phyloP scores from a whole-genome alignment of 345 rosid species.

The Gynandropsis gynandra region DNA sequence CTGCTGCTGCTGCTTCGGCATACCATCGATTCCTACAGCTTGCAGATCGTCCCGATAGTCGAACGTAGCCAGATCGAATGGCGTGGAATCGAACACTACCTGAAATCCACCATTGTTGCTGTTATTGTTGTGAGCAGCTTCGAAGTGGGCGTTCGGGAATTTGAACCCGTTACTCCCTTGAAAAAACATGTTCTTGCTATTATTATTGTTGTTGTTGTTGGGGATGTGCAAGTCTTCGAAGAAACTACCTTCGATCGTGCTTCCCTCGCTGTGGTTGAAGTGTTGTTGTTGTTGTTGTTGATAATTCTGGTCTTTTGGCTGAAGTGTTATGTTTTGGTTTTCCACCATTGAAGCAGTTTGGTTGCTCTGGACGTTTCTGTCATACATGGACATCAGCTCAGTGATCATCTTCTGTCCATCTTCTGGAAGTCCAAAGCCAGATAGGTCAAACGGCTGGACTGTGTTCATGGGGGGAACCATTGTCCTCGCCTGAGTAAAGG shows the following conservation, averaged over 20 bases:
- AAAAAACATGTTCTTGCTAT: slow-evolving; percentile 18
- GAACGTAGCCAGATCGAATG: slow-evolving; percentile 46
- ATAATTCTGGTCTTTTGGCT: slow-evolving; percentile 27
- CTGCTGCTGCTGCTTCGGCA: slow-evolving; percentile 29
- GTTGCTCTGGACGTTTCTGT: slow-evolving; percentile 38
- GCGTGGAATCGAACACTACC: slow-evolving; percentile 36
- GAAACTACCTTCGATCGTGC: slow-evolving; percentile 34
- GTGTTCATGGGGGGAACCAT: slow-evolving; percentile 24
- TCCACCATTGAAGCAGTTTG: slow-evolving; percentile 28
- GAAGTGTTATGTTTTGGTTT: slow-evolving; percentile 27
- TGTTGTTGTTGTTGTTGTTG: slow-evolving; percentile 35
- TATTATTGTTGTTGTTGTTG: slow-evolving; percentile 26
- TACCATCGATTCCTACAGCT: slow-evolving; percentile 31
- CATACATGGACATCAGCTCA: slow-evolving; percentile 63
- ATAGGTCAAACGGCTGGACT: slow-evolving; percentile 34
- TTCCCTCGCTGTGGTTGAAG: slow-evolving; percentile 29
- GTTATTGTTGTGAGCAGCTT: slow-evolving; percentile 24
- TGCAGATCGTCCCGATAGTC: slow-evolving; percentile 70
- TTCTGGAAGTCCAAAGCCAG: slow-evolving; percentile 62
- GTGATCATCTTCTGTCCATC: slow-evolving; percentile 67
- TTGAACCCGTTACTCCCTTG: slow-evolving; percentile 30
- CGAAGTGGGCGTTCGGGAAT: slow-evolving; percentile 35
- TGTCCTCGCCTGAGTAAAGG: slow-evolving; percentile 35
- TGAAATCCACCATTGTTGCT: slow-evolving; percentile 26
- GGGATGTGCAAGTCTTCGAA: slow-evolving; percentile 38